Base-by-base conservation (phyloP, 768 basidiomycete genomes). In the Hypholoma fasciculare region DNA sequence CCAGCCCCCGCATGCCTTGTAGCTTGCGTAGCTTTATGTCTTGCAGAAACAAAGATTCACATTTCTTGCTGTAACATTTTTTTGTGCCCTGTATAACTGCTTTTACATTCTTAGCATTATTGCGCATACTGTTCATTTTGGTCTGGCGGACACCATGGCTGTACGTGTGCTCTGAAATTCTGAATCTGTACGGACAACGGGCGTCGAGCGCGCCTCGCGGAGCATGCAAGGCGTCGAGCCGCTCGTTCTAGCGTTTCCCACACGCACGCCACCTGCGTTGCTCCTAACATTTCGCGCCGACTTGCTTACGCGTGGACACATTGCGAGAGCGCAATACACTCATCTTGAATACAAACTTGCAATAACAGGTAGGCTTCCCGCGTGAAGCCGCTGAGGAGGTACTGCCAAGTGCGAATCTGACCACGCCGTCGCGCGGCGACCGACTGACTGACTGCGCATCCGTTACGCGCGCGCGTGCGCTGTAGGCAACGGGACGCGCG, bases 291-390 rank as follows among this genome's bases (percentile, higher is more conserved):
- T 6, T 34, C 20, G 16, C 36, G 23, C 23, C 4, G 1, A 23
- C 23, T 52, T 27, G 34, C 37, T 17, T 51, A 8, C 16, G 19
- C 4, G 20, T 20, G 16, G 19, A 39, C 27, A 13, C 20, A 4
- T 16, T 9, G 13, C 30, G 49, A 30, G 61, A 87, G 86, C 68
- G 86, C 36, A 85, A 88, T 64, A 76, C 82, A 0, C 70, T 87
- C 46, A 69, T 87, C 8, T 71, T 86, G 46, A 72, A 77, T 34
- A 80, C 84, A 4, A 83, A 84, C 0, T 69, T 86, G 5, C 85
- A 87, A 63, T 78, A 80, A 57, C 65, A 77, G 36, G 71, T 79
- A 26, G 63, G 80, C 61, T 82, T 85, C 63, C 77, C 68, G 36
- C 74, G 79, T 54, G 69, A 69, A 1, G 27, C 47, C 9, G 17